Base-by-base conservation (phyloP, 352 stramenopile genomes). In the Globisporangium paroecandrum region DNA sequence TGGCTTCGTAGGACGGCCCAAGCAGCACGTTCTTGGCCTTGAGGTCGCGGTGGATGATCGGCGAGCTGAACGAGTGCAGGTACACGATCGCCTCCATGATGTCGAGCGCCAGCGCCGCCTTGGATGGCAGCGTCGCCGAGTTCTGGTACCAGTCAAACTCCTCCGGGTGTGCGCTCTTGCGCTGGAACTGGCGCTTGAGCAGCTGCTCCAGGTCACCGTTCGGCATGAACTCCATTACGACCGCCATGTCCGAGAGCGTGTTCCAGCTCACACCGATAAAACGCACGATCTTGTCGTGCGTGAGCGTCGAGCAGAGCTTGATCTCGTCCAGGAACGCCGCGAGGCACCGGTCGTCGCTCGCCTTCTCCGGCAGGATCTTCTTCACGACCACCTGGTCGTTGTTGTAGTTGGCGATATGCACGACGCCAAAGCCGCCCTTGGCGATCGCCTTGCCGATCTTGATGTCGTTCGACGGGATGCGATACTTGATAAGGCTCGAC, bases 181-280 rank as follows among this genome's bases (percentile, higher is more conserved):
- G 76, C 6, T 68, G 66, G 55, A 72, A 59, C 62, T 91, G 81
- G 24, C 82, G 72, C 67, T 90, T 87, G 15, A 95, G 73, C 24
- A 95, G 71, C 62, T 81, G 78, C 58, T 91, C 81, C 12, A 95
- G 69, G 62, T 95, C 86, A 20, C 87, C 87, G 27, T 83, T 88
- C 20, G 80, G 74, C 83, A 93, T 89, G 76, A 83, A 91, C 73
- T 95, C 87, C 62, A 90, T 86, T 20, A 95, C 71, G 34, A 95
- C 83, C 0, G 85, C 81, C 72, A 95, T 90, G 58, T 95, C 85
- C 9, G 82, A 83, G n/a, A 95, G 73, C 77, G 89, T 95, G 59
- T 83, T 94, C 87, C 87, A 95, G 58, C 77, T 91, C 58, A 95
- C 84, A 46, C 87, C 87, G 8, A 95, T 80, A 41, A 95, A 95